A percentile compares a stretch with the other conserved stretches of the same genome.
Evolutionary conservation across 805 yeast species (phyloP).

Genomic region (Kluyveromyces wickerhamii): DNA sequence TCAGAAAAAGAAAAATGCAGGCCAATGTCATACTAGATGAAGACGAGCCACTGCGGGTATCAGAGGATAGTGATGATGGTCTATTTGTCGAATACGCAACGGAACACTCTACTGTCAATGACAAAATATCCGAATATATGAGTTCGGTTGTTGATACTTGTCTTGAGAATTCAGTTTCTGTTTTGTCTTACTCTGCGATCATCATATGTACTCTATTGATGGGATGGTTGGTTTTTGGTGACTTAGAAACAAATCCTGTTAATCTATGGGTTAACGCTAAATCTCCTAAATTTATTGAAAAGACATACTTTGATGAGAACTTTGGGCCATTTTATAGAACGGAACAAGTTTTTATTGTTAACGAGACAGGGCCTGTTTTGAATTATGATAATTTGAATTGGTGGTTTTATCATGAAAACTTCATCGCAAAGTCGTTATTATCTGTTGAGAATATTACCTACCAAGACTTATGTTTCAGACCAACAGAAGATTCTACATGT

Average conservation of each 20-base stretch:
- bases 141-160: conserved; percentile 49
- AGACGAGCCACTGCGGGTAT: conserved; percentile 22
- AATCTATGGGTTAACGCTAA: conserved; percentile 83
- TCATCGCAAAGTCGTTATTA: conserved; percentile 33
- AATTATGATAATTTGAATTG: conserved; percentile 65
- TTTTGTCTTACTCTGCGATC: conserved; percentile 37
- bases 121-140: conserved; percentile 29
- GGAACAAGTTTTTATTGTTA: conserved; percentile 72
- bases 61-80: conserved; percentile 10
- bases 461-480: conserved; percentile 74
- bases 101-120: conserved; percentile 12
- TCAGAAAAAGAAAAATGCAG: conserved; percentile 23
- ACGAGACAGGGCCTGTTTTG: conserved; percentile 61
- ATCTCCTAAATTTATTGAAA: conserved; percentile 62
- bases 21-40: conserved; percentile 8
- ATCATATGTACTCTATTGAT: conserved; percentile 40
- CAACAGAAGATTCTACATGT: conserved; percentile 65
- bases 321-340: conserved; percentile 91
- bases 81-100: conserved; percentile 18
- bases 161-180: conserved; percentile 49
- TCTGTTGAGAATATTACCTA: conserved; percentile 33
- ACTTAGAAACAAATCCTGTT: conserved; percentile 72
- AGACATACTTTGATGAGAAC: conserved; percentile 60
- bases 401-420: conserved; percentile 80
- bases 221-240: conserved; percentile 42